Evolutionary conservation across 306 rosid species (phyloP).

Genomic region (Fragaria vesca): DNA sequence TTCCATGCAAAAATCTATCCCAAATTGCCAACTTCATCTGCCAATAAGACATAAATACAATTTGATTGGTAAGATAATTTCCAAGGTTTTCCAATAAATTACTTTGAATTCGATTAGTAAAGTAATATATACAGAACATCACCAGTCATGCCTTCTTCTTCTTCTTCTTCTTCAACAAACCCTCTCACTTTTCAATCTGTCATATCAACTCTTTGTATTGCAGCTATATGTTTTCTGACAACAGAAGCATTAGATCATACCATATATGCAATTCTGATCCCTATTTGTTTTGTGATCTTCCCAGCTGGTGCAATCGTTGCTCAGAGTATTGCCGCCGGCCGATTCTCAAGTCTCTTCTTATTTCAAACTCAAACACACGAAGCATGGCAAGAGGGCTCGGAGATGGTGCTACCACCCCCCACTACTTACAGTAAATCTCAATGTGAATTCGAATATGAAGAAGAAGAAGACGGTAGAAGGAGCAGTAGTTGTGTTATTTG

Average conservation of each 20-base stretch:
- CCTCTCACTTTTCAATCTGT: neutral
- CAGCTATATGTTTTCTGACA: neutral
- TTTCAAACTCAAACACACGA: neutral
- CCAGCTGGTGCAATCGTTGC: neutral
- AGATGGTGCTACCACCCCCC: neutral
- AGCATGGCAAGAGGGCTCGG: neutral
- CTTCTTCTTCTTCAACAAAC: neutral
- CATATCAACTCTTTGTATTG: neutral
- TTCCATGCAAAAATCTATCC: neutral
- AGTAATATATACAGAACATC: neutral
- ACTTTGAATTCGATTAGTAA: neutral
- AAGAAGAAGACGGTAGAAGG: neutral
- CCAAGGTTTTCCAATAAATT: neutral
- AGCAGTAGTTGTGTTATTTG: slow-evolving; percentile 8
- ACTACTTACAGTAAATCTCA: neutral
- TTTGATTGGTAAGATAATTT: neutral
- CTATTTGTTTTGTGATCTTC: neutral
- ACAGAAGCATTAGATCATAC: neutral
- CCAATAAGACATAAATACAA: neutral
- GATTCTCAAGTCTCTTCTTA: neutral
- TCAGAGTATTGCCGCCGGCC: neutral
- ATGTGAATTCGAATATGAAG: neutral
- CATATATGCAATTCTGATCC: neutral
- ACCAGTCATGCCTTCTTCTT: neutral
- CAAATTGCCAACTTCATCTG: neutral